These are phyloP conservation scores for Moesziomyces antarcticus DNA, from an alignment of 1,284 basidiomycete species.

Conservation along the genomic window DNA sequence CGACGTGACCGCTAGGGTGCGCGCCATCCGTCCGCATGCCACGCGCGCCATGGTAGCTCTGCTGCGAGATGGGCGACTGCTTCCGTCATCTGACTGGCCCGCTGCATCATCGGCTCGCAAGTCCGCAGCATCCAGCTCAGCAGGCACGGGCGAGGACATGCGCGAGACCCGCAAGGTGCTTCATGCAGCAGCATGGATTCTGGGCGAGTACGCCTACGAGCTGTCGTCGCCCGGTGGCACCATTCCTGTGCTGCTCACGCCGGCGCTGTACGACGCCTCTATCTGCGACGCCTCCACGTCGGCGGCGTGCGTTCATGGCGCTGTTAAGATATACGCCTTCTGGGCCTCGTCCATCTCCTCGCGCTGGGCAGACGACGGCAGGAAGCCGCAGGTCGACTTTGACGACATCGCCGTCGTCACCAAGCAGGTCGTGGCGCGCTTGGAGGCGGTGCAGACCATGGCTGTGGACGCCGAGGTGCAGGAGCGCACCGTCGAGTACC, in stretches of 20 bases:
- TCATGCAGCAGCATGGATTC: slow-evolving; percentile 93
- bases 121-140: slow-evolving; percentile 71
- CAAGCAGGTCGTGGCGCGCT: slow-evolving; percentile 74
- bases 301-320: slow-evolving; percentile 78
- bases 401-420: slow-evolving; percentile 74
- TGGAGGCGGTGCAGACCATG: slow-evolving; percentile 73
- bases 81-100: slow-evolving; percentile 18
- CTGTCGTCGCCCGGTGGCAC: slow-evolving; percentile 52
- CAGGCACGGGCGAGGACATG: slow-evolving; percentile 62
- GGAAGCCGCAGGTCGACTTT: slow-evolving; percentile 71
- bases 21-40: slow-evolving; percentile 79
- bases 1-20: slow-evolving; percentile 86
- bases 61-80: slow-evolving; percentile 73
- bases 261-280: slow-evolving; percentile 25
- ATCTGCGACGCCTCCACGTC: slow-evolving; percentile 36
- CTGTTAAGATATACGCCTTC: slow-evolving; percentile 85
- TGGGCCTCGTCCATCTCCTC: slow-evolving; percentile 82
- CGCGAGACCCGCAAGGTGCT: slow-evolving; percentile 74
- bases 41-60: slow-evolving; percentile 83
- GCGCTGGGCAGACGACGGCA: slow-evolving; percentile 82
- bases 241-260: slow-evolving; percentile 72
- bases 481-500: slow-evolving; percentile 84
- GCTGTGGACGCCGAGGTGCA: slow-evolving; percentile 83
- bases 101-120: slow-evolving; percentile 59
- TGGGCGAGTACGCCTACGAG: slow-evolving; percentile 82